A percentile compares a stretch with the other conserved stretches of the same genome.
These are phyloP conservation scores for Dactylellina leptospora DNA, from an alignment of 2,329 filamentous ascomycete genomes.

Conservation along the genomic window DNA sequence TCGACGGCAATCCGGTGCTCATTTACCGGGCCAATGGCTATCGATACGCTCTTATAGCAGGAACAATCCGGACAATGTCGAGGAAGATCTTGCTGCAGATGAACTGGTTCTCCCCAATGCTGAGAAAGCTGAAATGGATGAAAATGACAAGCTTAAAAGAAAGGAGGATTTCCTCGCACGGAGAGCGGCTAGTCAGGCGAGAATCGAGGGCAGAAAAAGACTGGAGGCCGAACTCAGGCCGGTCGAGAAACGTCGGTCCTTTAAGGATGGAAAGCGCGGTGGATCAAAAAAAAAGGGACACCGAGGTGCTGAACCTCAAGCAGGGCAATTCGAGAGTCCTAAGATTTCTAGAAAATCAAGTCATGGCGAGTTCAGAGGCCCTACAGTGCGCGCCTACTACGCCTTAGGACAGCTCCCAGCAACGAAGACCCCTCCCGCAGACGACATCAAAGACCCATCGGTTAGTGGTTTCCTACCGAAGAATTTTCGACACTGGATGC, in stretches of 20 bases:
- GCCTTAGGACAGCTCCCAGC: neutral
- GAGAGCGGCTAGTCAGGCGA: neutral
- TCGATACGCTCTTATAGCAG: constrained; percentile 31
- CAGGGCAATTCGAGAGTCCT: neutral
- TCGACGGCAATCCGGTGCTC: constrained; percentile 1
- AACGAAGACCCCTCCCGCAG: neutral
- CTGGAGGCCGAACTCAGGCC: neutral
- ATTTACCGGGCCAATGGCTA: constrained; percentile 18
- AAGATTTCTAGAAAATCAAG: neutral
- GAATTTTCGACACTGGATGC: constrained; percentile 1
- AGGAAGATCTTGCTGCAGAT: neutral
- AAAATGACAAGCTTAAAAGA: neutral
- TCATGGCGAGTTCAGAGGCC: neutral
- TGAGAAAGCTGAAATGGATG: neutral
- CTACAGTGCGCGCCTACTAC: neutral
- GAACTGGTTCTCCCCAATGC: neutral
- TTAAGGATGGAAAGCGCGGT: too few relatives aligned
- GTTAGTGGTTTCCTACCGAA: neutral
- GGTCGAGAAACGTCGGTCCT: too few relatives aligned
- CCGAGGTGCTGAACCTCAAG: neutral
- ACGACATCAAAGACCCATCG: neutral
- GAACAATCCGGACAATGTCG: constrained; percentile 1
- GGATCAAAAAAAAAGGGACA: neutral
- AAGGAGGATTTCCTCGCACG: neutral
- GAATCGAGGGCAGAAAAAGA: neutral